Percentiles rank a stretch among this genome's conserved stretches.
Evolutionary conservation across 352 stramenopile genomes (phyloP).

Genomic region (Pythium biforme): DNA sequence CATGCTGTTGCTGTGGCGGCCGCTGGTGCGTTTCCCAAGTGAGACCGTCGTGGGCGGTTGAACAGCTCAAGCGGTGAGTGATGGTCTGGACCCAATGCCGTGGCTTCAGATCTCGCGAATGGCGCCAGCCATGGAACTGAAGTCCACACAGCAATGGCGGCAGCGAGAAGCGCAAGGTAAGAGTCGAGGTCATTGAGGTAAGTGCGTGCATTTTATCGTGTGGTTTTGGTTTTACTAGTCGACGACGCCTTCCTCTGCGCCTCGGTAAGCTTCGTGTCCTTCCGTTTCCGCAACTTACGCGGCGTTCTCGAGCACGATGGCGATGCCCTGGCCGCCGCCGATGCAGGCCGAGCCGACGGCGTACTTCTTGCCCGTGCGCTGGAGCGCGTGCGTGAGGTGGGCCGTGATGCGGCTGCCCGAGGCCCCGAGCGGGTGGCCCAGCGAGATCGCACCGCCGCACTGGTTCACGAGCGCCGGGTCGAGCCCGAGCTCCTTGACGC

Average conservation of each 20-base stretch:
- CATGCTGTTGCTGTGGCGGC: constrained; percentile 14
- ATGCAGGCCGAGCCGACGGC: constrained; percentile 97
- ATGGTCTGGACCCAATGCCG: constrained; percentile 4
- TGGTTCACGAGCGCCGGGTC: constrained; percentile 93
- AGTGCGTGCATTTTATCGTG: not conserved
- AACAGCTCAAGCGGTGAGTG: constrained; percentile 4
- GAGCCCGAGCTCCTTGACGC: constrained; percentile 95
- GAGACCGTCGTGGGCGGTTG: not conserved
- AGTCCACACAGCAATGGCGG: too few relatives aligned
- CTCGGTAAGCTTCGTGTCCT: too few relatives aligned
- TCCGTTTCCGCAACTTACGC: constrained; percentile 32
- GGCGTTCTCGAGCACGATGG: constrained; percentile 93
- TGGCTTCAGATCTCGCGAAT: too few relatives aligned
- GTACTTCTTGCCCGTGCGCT: constrained; percentile 89
- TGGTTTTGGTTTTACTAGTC: not conserved
- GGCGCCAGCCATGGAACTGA: too few relatives aligned
- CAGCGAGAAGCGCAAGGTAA: too few relatives aligned
- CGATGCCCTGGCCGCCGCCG: constrained; percentile 98
- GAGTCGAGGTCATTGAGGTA: too few relatives aligned
- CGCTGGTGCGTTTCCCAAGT: not conserved
- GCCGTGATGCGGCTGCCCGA: constrained; percentile 92
- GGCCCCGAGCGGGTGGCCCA: constrained; percentile 96
- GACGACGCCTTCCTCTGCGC: too few relatives aligned
- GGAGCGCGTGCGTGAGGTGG: constrained; percentile 88
- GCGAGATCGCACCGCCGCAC: constrained; percentile 94